phyloP scores from a whole-genome alignment of 2,329 filamentous ascomycete genomes.

The Colletotrichum gigasporum region DNA sequence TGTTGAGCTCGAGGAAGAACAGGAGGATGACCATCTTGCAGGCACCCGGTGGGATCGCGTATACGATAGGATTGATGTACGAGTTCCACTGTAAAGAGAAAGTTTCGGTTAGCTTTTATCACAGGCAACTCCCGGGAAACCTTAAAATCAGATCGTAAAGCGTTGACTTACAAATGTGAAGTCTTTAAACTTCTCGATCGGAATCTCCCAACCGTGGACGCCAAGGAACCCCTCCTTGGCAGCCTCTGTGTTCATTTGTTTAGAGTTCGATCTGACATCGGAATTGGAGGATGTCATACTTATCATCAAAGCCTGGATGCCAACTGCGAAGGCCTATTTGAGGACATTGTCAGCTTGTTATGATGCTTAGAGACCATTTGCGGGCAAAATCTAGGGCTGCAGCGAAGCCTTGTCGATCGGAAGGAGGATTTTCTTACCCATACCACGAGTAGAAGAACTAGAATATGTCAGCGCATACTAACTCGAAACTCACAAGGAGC shows the following conservation, averaged over 20 bases:
- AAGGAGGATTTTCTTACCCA: neutral
- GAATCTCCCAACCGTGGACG: conserved; percentile 26
- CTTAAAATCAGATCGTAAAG: neutral
- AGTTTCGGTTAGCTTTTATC: too few relatives aligned
- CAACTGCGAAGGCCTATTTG: neutral
- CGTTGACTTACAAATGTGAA: conserved; percentile 5
- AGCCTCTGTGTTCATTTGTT: too few relatives aligned
- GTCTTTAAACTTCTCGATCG: conserved; percentile 20
- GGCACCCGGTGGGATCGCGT: conserved; percentile 29
- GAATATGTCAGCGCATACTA: conserved; percentile 11
- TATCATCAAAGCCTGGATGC: conserved; percentile 24
- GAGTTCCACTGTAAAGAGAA: conserved; percentile 17
- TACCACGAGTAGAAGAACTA: neutral
- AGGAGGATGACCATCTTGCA: conserved; percentile 33
- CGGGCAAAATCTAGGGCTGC: too few relatives aligned
- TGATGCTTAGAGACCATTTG: too few relatives aligned
- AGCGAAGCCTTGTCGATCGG: too few relatives aligned
- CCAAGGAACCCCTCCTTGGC: conserved; percentile 1
- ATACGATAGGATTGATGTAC: conserved; percentile 32
- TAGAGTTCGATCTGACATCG: too few relatives aligned
- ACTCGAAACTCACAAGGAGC: too few relatives aligned
- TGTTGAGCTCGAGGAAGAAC: conserved; percentile 29
- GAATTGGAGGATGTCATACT: too few relatives aligned
- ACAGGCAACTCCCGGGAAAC: neutral
- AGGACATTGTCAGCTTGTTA: too few relatives aligned